phyloP scores from a whole-genome alignment of 345 rosid species.

The Carallia brachiata region DNA sequence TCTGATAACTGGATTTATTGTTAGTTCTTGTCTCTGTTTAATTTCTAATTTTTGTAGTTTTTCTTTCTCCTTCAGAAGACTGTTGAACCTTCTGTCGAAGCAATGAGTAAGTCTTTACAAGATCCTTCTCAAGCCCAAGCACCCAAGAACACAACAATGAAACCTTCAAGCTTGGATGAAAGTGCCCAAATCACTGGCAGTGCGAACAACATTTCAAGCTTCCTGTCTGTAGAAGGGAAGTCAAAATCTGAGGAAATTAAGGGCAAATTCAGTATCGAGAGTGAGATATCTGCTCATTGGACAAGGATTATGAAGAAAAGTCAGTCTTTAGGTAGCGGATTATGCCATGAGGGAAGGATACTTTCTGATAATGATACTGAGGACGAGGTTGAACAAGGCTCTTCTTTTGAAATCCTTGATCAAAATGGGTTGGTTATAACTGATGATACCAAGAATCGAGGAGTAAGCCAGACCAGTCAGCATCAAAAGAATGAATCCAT shows the following conservation, averaged over 20 bases:
- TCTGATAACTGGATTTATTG: conserved; percentile 15
- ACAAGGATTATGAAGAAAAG: conserved; percentile 56
- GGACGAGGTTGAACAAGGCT: conserved; percentile 46
- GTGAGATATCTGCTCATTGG: conserved; percentile 4
- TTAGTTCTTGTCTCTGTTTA: conserved; percentile 3
- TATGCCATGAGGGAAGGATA: conserved; percentile 44
- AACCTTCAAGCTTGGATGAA: conserved; percentile 23
- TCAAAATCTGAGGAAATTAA: conserved; percentile 59
- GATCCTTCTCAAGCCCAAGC: conserved; percentile 37
- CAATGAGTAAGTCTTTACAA: conserved; percentile 43
- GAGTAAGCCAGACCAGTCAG: conserved; percentile 28
- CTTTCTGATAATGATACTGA: conserved; percentile 37
- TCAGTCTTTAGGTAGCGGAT: conserved; percentile 62
- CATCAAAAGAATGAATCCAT: conserved; percentile 41
- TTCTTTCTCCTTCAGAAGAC: conserved; percentile 37
- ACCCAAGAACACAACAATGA: conserved; percentile 26
- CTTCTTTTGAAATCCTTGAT: conserved; percentile 51
- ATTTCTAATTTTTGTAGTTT: conserved; percentile 13
- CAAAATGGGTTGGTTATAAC: conserved; percentile 25
- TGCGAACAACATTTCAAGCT: conserved; percentile 27
- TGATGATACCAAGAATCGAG: conserved; percentile 31
- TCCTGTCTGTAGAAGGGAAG: conserved; percentile 31
- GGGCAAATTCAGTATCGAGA: conserved; percentile 5
- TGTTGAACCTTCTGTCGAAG: conserved; percentile 31
- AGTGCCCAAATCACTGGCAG: conserved; percentile 26